Evolutionary conservation across 805 yeast species (phyloP).

Genomic region (Candida vaughaniae): DNA sequence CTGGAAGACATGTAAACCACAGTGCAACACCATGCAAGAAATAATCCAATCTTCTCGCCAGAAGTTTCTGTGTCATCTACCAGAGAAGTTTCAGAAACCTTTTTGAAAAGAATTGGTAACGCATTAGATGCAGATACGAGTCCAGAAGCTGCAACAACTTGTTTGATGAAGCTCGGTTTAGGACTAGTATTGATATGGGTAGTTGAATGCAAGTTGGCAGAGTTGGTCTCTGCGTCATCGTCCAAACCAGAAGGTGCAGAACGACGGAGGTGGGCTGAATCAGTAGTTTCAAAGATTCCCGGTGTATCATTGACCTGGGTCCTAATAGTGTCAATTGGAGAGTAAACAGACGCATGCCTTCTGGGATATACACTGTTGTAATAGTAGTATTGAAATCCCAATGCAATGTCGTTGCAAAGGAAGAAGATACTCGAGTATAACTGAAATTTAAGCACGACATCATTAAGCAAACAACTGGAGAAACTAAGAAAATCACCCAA

Average conservation of each 20-base stretch:
- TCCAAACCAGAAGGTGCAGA: conserved; percentile 13
- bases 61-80: conserved; percentile 1
- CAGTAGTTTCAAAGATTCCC: not conserved
- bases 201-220: not conserved
- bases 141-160: conserved; percentile 8
- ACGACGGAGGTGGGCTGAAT: not conserved
- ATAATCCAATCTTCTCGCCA: conserved; percentile 16
- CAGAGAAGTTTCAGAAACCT: not conserved
- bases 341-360: conserved; percentile 12
- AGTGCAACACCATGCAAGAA: conserved; percentile 79
- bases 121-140: conserved; percentile 13
- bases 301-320: conserved; percentile 55
- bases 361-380: conserved; percentile 37
- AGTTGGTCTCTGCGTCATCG: conserved; percentile 18
- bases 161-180: not conserved
- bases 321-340: not conserved
- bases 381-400: conserved; percentile 43
- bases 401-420: conserved; percentile 35
- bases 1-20: conserved; percentile 73
- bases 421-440: conserved; percentile 40
- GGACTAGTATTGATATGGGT: not conserved
- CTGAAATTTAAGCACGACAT: conserved; percentile 37
- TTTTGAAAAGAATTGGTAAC: conserved; percentile 6
- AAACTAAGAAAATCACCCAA: conserved; percentile 61
- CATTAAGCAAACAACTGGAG: conserved; percentile 39